A percentile compares a stretch with the other conserved stretches of the same genome.
Evolutionary conservation across 1,139 yeast species (phyloP).

Genomic region (Blastobotrys capitulatus): DNA sequence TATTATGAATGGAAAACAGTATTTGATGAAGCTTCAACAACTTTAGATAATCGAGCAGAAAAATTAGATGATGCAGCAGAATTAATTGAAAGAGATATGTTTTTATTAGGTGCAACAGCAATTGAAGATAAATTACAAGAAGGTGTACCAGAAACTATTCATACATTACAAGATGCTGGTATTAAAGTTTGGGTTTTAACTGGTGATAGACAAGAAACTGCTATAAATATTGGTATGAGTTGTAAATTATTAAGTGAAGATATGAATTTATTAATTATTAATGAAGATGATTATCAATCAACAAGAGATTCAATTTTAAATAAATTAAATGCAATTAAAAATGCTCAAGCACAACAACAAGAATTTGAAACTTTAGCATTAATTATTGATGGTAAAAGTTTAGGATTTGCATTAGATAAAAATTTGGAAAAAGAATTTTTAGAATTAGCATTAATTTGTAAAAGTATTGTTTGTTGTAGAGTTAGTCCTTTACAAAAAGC

Average conservation of each 20-base stretch:
- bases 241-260: constrained; percentile 92
- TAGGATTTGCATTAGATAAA: constrained; percentile 76
- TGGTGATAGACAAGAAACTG: constrained; percentile 99
- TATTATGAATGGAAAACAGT: constrained; percentile 55
- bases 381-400: constrained; percentile 89
- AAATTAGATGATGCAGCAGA: constrained; percentile 84
- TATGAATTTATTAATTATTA: constrained; percentile 85
- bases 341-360: constrained; percentile 36
- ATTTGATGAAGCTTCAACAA: constrained; percentile 77
- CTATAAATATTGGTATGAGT: constrained; percentile 97
- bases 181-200: constrained; percentile 96
- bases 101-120: constrained; percentile 92
- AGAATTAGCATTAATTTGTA: constrained; percentile 78
- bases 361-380: constrained; percentile 82
- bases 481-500: constrained; percentile 98
- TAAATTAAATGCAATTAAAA: constrained; percentile 70
- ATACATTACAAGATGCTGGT: constrained; percentile 91
- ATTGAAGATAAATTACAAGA: constrained; percentile 97
- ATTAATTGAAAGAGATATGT: constrained; percentile 70
- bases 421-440: constrained; percentile 75
- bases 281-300: constrained; percentile 75
- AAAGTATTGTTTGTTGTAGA: constrained; percentile 95
- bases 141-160: constrained; percentile 97
- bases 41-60: constrained; percentile 67
- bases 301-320: constrained; percentile 67